These are phyloP conservation scores for Trichoderma afroharzianum DNA, from an alignment of 2,329 filamentous ascomycete species.

Conservation along the genomic window DNA sequence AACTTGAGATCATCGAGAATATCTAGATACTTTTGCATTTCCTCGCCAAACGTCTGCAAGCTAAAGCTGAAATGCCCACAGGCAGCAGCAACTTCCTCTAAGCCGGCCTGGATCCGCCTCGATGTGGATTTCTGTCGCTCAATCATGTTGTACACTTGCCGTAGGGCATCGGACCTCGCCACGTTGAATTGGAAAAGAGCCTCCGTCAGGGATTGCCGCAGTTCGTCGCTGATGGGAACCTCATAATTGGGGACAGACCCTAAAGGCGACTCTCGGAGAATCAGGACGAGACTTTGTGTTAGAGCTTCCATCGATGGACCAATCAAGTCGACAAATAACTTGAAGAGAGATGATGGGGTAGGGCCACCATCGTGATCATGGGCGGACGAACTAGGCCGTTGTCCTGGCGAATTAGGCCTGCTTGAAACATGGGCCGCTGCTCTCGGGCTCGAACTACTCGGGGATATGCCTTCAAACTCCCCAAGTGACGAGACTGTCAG, in stretches of 20 bases:
- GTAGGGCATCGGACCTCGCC: slow-evolving; percentile 68
- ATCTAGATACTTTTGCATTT: slow-evolving; percentile 74
- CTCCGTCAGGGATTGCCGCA: slow-evolving; percentile 68
- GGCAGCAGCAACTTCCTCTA: slow-evolving; percentile 87
- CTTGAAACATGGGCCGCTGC: neutral
- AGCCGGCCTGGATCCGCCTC: slow-evolving; percentile 73
- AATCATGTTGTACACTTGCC: slow-evolving; percentile 70
- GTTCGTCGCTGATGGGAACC: slow-evolving; percentile 67
- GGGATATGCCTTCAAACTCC: slow-evolving; percentile 1
- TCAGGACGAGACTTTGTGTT: slow-evolving; percentile 76
- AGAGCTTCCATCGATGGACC: slow-evolving; percentile 89
- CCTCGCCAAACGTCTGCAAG: slow-evolving; percentile 79
- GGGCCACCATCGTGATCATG: slow-evolving; percentile 33
- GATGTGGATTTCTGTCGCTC: slow-evolving; percentile 61
- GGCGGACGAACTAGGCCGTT: neutral
- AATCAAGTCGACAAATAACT: slow-evolving; percentile 77
- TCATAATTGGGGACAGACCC: slow-evolving; percentile 26
- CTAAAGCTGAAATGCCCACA: slow-evolving; percentile 92
- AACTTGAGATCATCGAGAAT: slow-evolving; percentile 78
- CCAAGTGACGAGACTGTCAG: slow-evolving; percentile 5
- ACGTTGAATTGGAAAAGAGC: slow-evolving; percentile 70
- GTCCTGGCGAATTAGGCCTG: neutral
- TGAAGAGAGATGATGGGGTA: slow-evolving; percentile 70
- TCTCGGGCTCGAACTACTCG: neutral
- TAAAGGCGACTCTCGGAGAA: slow-evolving; percentile 79